Percentiles rank a stretch among this genome's conserved stretches.
phyloP scores from a whole-genome alignment of 352 stramenopile genomes.

The Phytophthora crassamura region DNA sequence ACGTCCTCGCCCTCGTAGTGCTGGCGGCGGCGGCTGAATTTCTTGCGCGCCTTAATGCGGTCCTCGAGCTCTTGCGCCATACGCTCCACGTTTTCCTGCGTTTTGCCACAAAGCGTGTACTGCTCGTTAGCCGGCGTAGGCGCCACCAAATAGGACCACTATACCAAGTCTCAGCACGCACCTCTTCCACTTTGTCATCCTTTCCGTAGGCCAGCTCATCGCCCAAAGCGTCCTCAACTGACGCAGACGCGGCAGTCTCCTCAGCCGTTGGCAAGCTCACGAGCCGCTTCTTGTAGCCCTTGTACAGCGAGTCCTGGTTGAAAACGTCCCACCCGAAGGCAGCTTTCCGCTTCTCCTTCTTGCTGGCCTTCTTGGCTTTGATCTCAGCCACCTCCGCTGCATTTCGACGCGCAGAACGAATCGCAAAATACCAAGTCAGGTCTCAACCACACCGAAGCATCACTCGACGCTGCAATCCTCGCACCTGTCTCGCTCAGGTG shows the following conservation, averaged over 20 bases:
- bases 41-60: slow-evolving; percentile 75
- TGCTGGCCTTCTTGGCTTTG: slow-evolving; percentile 69
- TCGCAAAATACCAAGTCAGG: not conserved
- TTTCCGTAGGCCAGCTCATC: slow-evolving; percentile 77
- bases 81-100: slow-evolving; percentile 67
- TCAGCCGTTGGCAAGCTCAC: slow-evolving; percentile 55
- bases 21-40: slow-evolving; percentile 77
- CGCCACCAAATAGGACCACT: not conserved
- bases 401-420: slow-evolving; percentile 8
- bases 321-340: slow-evolving; percentile 89
- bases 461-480: not conserved
- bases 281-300: slow-evolving; percentile 87
- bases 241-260: slow-evolving; percentile 16
- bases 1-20: slow-evolving; percentile 93
- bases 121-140: slow-evolving; percentile 4
- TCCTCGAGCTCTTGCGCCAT: slow-evolving; percentile 80
- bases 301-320: slow-evolving; percentile 87
- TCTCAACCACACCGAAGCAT: not conserved
- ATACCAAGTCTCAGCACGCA: slow-evolving; percentile 29
- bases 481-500: slow-evolving; percentile 76
- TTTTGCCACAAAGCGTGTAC: not conserved
- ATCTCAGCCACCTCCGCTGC: slow-evolving; percentile 57
- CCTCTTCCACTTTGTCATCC: slow-evolving; percentile 55
- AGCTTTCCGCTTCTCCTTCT: slow-evolving; percentile 84
- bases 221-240: slow-evolving; percentile 37